A percentile compares a stretch with the other conserved stretches of the same genome.
These are phyloP conservation scores for Alternaria conjuncta DNA, from an alignment of 2,329 filamentous ascomycete genomes.

Conservation along the genomic window DNA sequence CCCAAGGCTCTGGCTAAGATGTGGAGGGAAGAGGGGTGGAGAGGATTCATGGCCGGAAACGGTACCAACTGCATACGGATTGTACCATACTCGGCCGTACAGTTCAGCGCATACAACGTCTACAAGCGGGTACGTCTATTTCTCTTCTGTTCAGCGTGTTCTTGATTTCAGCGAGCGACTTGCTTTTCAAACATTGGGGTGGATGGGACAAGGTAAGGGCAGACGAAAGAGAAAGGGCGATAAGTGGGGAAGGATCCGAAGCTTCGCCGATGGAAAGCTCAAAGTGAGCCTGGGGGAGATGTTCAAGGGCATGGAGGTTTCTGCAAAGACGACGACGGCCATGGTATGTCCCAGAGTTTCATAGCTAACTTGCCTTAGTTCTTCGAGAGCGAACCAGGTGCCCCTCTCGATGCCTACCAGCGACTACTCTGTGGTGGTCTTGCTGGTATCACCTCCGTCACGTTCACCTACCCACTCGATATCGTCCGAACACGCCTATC, in stretches of 20 bases:
- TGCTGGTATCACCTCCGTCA: conserved; percentile 94
- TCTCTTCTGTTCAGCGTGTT: background rate
- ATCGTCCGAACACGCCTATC: conserved; percentile 95
- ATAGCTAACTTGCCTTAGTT: conserved; percentile 57
- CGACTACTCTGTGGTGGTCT: conserved; percentile 88
- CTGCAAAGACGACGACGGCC: background rate
- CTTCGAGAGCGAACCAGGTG: conserved; percentile 77
- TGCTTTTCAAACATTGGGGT: conserved; percentile 1
- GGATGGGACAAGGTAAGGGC: background rate
- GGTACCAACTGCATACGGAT: conserved; percentile 98
- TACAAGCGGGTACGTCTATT: conserved; percentile 79
- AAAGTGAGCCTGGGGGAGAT: background rate
- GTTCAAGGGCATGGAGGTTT: background rate
- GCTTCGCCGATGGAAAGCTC: background rate
- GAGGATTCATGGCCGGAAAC: conserved; percentile 96
- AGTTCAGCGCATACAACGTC: conserved; percentile 97
- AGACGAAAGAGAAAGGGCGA: background rate
- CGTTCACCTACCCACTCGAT: conserved; percentile 93
- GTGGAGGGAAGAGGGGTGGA: conserved; percentile 96
- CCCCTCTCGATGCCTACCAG: conserved; percentile 73
- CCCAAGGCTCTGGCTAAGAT: conserved; percentile 90
- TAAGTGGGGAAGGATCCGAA: background rate
- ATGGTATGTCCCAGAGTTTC: background rate
- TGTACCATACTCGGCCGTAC: conserved; percentile 95
- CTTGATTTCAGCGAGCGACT: background rate